A percentile compares a stretch with the other conserved stretches of the same genome.
Evolutionary conservation across 257 asterid genomes (phyloP).

Genomic region (Jasminum sambac): DNA sequence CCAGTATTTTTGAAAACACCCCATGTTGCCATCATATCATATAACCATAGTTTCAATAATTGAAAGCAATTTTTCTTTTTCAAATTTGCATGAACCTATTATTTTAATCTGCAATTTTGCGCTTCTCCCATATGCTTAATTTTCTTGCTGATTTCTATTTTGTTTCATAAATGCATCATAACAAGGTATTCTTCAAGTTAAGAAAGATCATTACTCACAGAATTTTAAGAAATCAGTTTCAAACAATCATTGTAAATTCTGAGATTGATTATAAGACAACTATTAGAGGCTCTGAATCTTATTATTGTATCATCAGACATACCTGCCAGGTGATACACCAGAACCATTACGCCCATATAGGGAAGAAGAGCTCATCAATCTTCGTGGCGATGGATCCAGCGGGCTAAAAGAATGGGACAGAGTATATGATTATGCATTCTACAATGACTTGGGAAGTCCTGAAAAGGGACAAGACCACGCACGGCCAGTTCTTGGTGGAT

Average conservation of each 20-base stretch:
- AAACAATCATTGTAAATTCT: background rate
- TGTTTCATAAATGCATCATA: background rate
- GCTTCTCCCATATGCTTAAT: background rate
- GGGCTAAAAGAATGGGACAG: conserved; percentile 82
- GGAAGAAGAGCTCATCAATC: conserved; percentile 66
- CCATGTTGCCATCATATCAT: too few relatives aligned
- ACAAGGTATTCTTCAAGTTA: background rate
- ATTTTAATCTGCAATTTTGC: background rate
- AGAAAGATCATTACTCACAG: background rate
- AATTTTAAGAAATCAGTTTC: background rate
- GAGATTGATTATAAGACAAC: background rate
- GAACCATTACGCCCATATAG: conserved; percentile 60
- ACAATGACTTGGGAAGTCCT: conserved; percentile 79
- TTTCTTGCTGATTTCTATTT: background rate
- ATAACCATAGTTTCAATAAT: background rate
- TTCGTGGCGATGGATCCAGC: conserved; percentile 63
- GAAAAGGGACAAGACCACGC: conserved; percentile 56
- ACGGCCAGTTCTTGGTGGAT: conserved; percentile 83
- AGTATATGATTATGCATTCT: conserved; percentile 84
- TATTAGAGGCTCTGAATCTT: background rate
- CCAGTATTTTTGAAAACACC: too few relatives aligned
- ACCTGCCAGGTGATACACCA: conserved; percentile 69
- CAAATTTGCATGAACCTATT: background rate
- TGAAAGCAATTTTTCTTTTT: background rate
- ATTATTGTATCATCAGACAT: conserved; percentile 44